Evolutionary conservation across 2,329 filamentous ascomycete species (phyloP), one percentile per base, ranked within the genome.

Genomic region (Ophiostoma tasmaniense): DNA sequence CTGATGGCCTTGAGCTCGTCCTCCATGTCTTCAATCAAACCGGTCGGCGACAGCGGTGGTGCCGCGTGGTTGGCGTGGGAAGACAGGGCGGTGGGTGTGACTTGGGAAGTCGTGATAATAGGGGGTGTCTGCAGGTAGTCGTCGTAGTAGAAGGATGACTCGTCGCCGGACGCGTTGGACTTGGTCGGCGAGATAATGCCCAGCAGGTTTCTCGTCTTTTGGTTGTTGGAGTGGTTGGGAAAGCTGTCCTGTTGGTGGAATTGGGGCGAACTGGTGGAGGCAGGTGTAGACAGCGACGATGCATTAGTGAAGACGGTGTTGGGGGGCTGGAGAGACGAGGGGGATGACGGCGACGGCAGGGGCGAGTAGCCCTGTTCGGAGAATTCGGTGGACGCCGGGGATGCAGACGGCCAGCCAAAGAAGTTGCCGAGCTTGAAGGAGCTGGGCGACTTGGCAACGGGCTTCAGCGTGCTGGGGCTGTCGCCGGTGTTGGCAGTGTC

Each of bases 1-100:
- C 92, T 96, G 80, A 99, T 94, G 78, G 94, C 91, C 74, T 92
- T 92, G 73, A 99, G 80, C 82, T 99, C 95, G 77, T 93, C 90
- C 82, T 99, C 95, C 82, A 99, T 89, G 77, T 96, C 92, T 77
- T 92, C 88, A 75, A 96, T 85, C 78, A 93, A 79, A 72, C 77
- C 75, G 64, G 83, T 73, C 66, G 82, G 77, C 33, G 83, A 73
- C 64, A 37, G 61, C 61, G 59, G 30, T n/a, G 59, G 59, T 35
- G 28, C 59, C 20, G 33, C n/a, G 11, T 37, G 33, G 33, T 33
- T 33, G 5, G 33, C 33, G 30, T 5, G 61, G 37, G 61, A 37
- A 82, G 77, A 22, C 61, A 5, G 5, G 39, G 10, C 17, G 68
- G 67, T 66, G 71, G 25, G n/a, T 59, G 67, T 42, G 77, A 76